A percentile compares a stretch with the other conserved stretches of the same genome.
These are phyloP conservation scores for Babesia divergens DNA, from an alignment of 169 alveolate species.

Conservation along the genomic window DNA sequence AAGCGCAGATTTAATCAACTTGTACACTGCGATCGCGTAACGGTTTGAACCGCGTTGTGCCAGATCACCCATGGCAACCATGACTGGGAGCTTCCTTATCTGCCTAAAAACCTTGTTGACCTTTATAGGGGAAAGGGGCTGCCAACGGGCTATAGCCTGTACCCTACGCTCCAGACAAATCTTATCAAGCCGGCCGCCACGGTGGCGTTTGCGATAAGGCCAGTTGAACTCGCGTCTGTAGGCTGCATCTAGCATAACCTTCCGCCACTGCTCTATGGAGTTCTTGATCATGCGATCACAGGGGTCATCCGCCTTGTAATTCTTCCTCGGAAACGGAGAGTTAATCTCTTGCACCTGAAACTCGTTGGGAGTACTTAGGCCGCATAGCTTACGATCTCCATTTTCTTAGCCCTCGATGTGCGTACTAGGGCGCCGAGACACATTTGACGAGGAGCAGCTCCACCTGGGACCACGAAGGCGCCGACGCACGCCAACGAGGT, in stretches of 20 bases:
- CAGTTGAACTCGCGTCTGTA: conserved; percentile 38
- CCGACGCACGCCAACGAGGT: not conserved
- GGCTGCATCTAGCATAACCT: conserved; percentile 33
- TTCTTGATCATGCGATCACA: conserved; percentile 54
- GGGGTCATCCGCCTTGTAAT: conserved; percentile 44
- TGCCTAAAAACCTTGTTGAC: conserved; percentile 47
- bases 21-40: conserved; percentile 59
- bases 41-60: conserved; percentile 60
- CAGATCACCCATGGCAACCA: conserved; percentile 63
- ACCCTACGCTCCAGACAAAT: conserved; percentile 30
- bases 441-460: not conserved
- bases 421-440: conserved; percentile 17
- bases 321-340: conserved; percentile 42
- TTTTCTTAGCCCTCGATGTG: conserved; percentile 35
- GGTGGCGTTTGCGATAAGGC: conserved; percentile 54
- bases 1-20: conserved; percentile 57
- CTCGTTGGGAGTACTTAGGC: not conserved
- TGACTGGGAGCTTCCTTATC: conserved; percentile 58
- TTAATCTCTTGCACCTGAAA: conserved; percentile 45
- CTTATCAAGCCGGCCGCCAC: conserved; percentile 51
- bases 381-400: conserved; percentile 16
- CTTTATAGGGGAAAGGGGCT: conserved; percentile 54
- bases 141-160: conserved; percentile 40
- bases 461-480: not conserved
- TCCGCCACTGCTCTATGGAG: conserved; percentile 40